These are phyloP conservation scores for Leccinum uliginosum DNA, from an alignment of 768 basidiomycete genomes.

Conservation along the genomic window DNA sequence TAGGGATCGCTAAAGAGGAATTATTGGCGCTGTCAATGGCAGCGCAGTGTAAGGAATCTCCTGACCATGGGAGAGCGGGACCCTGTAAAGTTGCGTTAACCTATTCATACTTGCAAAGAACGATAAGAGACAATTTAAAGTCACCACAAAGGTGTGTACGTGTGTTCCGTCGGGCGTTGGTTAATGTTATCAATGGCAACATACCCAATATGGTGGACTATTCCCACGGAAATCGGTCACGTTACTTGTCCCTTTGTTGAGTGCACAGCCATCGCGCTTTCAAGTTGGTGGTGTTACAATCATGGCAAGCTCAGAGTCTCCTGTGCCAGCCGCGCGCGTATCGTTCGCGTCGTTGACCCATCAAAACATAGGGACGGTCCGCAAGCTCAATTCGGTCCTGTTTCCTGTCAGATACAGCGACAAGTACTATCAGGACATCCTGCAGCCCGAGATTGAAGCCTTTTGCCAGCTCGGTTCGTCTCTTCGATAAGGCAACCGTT, in stretches of 20 bases:
- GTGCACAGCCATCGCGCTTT: slow-evolving; percentile 13
- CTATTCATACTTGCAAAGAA: slow-evolving; percentile 19
- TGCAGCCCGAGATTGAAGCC: slow-evolving; percentile 72
- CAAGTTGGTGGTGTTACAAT: slow-evolving; percentile 1
- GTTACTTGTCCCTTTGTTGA: slow-evolving; percentile 8
- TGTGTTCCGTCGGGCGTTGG: not conserved
- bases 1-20: slow-evolving; percentile 17
- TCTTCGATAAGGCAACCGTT: slow-evolving; percentile 10
- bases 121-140: slow-evolving; percentile 22
- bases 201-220: slow-evolving; percentile 1
- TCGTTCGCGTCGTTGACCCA: slow-evolving; percentile 70
- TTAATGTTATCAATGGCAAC: not conserved
- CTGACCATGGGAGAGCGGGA: slow-evolving; percentile 8
- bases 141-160: slow-evolving; percentile 9
- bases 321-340: slow-evolving; percentile 37
- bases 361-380: slow-evolving; percentile 77
- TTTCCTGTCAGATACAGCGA: slow-evolving; percentile 90
- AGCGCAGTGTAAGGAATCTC: slow-evolving; percentile 8
- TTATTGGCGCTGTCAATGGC: slow-evolving; percentile 25
- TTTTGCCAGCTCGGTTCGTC: slow-evolving; percentile 84
- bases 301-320: slow-evolving; percentile 23
- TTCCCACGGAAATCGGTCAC: slow-evolving; percentile 24
- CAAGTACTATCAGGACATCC: slow-evolving; percentile 80
- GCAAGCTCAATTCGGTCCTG: slow-evolving; percentile 65
- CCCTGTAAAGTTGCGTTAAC: slow-evolving; percentile 21